Conservation (phyloP, 2,329 filamentous ascomycete species). For the Penicillium occitanis region DNA sequence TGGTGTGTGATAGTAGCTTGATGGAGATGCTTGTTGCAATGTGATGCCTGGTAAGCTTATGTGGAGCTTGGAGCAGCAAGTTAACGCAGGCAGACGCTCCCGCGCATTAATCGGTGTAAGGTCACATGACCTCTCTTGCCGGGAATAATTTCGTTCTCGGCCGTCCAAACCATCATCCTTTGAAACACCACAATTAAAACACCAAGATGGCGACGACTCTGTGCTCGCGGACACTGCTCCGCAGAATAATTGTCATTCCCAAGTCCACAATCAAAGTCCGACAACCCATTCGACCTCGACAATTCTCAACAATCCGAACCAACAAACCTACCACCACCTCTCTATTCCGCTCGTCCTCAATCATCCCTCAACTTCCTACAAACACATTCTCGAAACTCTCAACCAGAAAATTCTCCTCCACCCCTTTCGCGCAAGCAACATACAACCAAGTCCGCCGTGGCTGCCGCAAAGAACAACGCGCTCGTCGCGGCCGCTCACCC, state of each 20-base stretch:
- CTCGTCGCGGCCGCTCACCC: conserved; percentile 83
- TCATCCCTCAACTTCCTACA: conserved; percentile 21
- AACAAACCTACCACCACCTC: conserved; percentile 15
- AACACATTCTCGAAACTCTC: conserved; percentile 32
- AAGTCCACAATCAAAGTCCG: conserved; percentile 11
- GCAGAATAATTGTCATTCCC: conserved; percentile 5
- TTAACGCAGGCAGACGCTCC: conserved; percentile 6
- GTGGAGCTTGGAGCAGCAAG: conserved; percentile 15
- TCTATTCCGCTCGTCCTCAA: conserved; percentile 1
- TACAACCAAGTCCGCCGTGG: conserved; percentile 74
- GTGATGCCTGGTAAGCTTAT: conserved; percentile 8
- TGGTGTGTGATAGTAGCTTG: not conserved
- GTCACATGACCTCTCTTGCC: conserved; percentile 5
- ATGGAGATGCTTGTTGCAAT: conserved; percentile 1
- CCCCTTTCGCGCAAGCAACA: conserved; percentile 55
- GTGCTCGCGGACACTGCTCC: conserved; percentile 18
- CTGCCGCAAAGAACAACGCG: conserved; percentile 74
- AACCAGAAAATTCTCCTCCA: conserved; percentile 23
- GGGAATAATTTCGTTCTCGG: not conserved
- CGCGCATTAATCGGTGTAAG: not conserved
- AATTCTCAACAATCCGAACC: conserved; percentile 30
- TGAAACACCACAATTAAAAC: not conserved
- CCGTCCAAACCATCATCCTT: not conserved
- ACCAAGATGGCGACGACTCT: conserved; percentile 16
- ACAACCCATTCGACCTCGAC: conserved; percentile 4